phyloP scores from a whole-genome alignment of 441 rosid genomes.

The Erysimum cheiri region DNA sequence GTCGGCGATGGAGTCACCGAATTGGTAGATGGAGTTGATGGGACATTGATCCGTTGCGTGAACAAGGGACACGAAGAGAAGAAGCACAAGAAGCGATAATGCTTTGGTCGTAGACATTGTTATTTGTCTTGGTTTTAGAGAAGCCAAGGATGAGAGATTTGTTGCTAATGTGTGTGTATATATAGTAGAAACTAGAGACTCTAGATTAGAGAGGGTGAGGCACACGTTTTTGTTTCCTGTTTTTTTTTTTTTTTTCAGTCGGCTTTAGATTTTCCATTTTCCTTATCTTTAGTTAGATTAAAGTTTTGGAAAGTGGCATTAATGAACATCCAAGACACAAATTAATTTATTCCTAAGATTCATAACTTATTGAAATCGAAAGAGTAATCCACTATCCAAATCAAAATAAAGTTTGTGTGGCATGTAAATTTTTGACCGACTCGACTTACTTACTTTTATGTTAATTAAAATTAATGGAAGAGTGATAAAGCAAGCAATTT shows the following conservation, averaged over 20 bases:
- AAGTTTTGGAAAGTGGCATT: not conserved
- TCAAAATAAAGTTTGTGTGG: no score
- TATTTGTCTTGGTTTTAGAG: not conserved
- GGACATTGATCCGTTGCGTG: conserved; percentile 25
- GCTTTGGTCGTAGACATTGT: conserved; percentile 29
- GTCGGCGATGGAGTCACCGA: conserved; percentile 49
- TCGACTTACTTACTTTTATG: no score
- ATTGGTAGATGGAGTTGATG: conserved; percentile 41
- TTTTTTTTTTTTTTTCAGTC: not conserved
- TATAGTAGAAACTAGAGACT: no score
- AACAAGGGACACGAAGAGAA: conserved; percentile 20
- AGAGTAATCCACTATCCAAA: no score
- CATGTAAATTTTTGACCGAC: not conserved
- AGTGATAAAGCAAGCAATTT: not conserved
- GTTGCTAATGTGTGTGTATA: not conserved
- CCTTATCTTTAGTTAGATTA: not conserved
- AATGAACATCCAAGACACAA: not conserved
- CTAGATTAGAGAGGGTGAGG: not conserved
- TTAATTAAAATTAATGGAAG: not conserved
- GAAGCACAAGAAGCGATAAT: conserved; percentile 21
- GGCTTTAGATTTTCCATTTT: not conserved
- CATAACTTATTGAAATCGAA: not conserved
- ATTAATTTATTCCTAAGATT: no score
- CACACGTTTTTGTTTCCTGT: not conserved
- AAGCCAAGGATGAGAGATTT: conserved; percentile 12